phyloP scores from a whole-genome alignment of 495 filamentous ascomycete genomes.

The Talaromyces proteolyticus region DNA sequence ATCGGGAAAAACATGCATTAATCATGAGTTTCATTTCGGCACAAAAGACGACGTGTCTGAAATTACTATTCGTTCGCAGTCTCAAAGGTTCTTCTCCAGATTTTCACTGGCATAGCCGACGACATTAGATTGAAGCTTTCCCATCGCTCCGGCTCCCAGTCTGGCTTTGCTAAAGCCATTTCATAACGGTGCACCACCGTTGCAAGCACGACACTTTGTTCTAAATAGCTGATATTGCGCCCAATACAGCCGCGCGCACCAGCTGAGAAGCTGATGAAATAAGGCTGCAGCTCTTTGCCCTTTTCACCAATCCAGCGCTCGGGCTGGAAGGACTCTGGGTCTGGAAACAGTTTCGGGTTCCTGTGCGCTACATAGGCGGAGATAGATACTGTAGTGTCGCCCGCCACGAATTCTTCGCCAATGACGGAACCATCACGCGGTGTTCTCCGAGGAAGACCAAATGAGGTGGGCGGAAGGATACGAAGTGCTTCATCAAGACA shows the following conservation, averaged over 20 bases:
- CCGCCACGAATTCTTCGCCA: constrained; percentile 37
- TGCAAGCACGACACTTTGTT: constrained; percentile 36
- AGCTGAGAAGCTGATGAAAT: constrained; percentile 36
- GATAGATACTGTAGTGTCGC: constrained; percentile 25
- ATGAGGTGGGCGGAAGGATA: constrained; percentile 54
- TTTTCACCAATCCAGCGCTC: constrained; percentile 31
- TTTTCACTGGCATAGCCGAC: constrained; percentile 34
- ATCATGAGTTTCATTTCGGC: too few relatives aligned
- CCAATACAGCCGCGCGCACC: constrained; percentile 38
- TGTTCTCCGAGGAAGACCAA: constrained; percentile 60
- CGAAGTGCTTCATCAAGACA: constrained; percentile 66
- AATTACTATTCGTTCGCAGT: too few relatives aligned
- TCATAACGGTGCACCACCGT: constrained; percentile 38
- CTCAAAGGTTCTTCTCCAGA: constrained; percentile 33
- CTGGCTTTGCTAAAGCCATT: constrained; percentile 29
- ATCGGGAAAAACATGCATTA: too few relatives aligned
- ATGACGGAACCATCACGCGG: constrained; percentile 47
- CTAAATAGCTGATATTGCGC: constrained; percentile 36
- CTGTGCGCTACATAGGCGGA: constrained; percentile 24
- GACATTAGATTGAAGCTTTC: constrained; percentile 37
- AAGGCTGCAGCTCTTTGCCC: constrained; percentile 31
- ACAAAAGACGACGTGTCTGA: too few relatives aligned
- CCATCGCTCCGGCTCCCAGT: constrained; percentile 28
- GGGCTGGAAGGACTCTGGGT: constrained; percentile 25
- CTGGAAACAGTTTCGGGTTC: constrained; percentile 20